Percentiles rank a stretch among this genome's conserved stretches.
Conservation (phyloP, 768 basidiomycete species). For the Suillus subluteus region DNA sequence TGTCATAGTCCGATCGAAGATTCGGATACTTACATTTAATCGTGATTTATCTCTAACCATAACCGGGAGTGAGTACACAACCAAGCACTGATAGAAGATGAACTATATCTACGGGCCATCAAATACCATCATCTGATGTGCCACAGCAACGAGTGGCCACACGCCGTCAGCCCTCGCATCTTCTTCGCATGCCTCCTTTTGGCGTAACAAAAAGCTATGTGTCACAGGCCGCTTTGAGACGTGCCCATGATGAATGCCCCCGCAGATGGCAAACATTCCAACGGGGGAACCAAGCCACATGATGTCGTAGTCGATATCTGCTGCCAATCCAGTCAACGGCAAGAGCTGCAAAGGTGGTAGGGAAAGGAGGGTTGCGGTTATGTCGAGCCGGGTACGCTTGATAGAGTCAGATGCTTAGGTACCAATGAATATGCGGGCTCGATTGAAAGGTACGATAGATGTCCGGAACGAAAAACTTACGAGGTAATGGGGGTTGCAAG, state of each 20-base stretch:
- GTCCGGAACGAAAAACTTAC: constrained; percentile 20
- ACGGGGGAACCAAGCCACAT: constrained; percentile 30
- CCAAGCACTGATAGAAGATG: constrained; percentile 5
- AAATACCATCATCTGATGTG: constrained; percentile 37
- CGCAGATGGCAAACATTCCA: constrained; percentile 35
- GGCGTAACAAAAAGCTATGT: constrained; percentile 35
- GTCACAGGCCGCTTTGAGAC: constrained; percentile 22
- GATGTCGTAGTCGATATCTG: constrained; percentile 32
- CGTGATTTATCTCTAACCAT: constrained; percentile 5
- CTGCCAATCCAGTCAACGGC: constrained; percentile 7
- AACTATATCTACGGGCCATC: not conserved
- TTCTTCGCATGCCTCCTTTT: constrained; percentile 33
- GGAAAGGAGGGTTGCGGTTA: constrained; percentile 26
- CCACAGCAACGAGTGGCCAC: constrained; percentile 34
- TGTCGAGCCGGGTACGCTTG: constrained; percentile 32
- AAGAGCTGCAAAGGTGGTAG: constrained; percentile 30
- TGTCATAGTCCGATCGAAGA: constrained; percentile 3
- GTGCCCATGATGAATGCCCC: constrained; percentile 13
- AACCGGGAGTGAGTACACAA: not conserved
- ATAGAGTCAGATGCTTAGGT: constrained; percentile 6
- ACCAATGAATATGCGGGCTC: constrained; percentile 1
- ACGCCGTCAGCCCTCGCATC: constrained; percentile 31
- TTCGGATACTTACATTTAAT: not conserved
- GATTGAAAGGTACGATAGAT: constrained; percentile 5
- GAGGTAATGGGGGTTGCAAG: constrained; percentile 14